Evolutionary conservation across 495 filamentous ascomycete genomes (phyloP).

Genomic region (Xylaria venustula): DNA sequence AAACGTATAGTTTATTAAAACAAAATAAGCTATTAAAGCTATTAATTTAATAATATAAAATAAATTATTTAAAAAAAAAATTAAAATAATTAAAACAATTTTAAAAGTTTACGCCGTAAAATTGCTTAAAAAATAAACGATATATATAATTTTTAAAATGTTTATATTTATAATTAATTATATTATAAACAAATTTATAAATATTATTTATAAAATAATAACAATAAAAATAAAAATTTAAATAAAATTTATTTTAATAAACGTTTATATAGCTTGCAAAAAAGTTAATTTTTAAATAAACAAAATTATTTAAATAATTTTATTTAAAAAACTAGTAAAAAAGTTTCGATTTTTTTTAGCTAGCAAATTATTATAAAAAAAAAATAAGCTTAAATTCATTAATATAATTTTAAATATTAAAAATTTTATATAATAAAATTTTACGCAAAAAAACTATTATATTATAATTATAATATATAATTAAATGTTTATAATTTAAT

Average conservation of each 20-base stretch:
- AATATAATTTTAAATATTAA: not conserved
- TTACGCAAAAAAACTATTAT: no score
- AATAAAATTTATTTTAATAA: not conserved
- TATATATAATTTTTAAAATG: not conserved
- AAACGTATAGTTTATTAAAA: not conserved
- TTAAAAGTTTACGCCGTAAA: not conserved
- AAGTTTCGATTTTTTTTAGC: no score
- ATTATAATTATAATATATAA: not conserved
- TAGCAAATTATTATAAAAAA: not conserved
- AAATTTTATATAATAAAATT: not conserved
- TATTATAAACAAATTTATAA: not conserved
- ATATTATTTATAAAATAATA: not conserved
- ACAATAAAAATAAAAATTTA: not conserved
- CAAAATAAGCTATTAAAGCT: not conserved
- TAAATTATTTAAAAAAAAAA: not conserved
- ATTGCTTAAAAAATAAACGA: not conserved
- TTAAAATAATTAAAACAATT: not conserved
- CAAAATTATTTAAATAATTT: no score
- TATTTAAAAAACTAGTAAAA: no score
- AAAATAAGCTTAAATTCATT: not conserved
- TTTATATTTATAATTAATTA: not conserved
- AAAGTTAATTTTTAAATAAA: no score
- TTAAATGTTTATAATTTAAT: not conserved
- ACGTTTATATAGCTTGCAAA: no score
- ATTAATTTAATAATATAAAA: not conserved